Evolutionary conservation across 176 grass and related monocot genomes (phyloP).

Genomic region (Zizania latifolia): DNA sequence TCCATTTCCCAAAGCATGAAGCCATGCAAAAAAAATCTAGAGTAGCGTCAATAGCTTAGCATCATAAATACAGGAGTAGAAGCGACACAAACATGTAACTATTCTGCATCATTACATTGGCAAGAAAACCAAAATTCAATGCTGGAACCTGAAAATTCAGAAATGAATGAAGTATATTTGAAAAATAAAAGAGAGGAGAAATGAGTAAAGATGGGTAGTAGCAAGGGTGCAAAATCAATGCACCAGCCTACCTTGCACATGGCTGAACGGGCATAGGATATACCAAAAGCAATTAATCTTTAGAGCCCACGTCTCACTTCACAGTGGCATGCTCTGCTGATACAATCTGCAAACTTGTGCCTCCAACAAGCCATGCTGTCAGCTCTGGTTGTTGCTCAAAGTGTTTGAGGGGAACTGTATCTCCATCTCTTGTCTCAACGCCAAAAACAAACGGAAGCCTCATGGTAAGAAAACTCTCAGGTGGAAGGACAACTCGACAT

Average conservation of each 20-base stretch:
- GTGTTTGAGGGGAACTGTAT: conserved; percentile 47
- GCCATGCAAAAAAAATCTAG: too few species aligned
- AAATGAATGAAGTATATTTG: neutral
- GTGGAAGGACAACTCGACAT: conserved; percentile 71
- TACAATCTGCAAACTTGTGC: conserved; percentile 69
- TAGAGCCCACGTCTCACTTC: conserved; percentile 20
- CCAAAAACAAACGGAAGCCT: conserved; percentile 90
- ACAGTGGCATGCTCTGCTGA: conserved; percentile 46
- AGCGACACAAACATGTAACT: conserved; percentile 4
- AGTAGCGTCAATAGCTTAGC: too few species aligned
- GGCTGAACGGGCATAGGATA: conserved; percentile 1
- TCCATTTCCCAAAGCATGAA: conserved; percentile 9
- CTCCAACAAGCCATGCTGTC: conserved; percentile 87
- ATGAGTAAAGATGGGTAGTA: neutral
- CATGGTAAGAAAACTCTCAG: conserved; percentile 87
- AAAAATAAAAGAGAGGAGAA: neutral
- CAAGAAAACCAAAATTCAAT: neutral
- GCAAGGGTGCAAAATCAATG: neutral
- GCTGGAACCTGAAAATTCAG: neutral
- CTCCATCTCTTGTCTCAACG: conserved; percentile 56
- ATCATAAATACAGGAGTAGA: conserved; percentile 11
- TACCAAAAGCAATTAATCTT: neutral
- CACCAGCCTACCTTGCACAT: conserved; percentile 19
- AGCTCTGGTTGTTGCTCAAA: conserved; percentile 62
- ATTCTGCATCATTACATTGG: neutral